phyloP scores from a whole-genome alignment of 805 yeast species.

The Candida multigemmis region DNA sequence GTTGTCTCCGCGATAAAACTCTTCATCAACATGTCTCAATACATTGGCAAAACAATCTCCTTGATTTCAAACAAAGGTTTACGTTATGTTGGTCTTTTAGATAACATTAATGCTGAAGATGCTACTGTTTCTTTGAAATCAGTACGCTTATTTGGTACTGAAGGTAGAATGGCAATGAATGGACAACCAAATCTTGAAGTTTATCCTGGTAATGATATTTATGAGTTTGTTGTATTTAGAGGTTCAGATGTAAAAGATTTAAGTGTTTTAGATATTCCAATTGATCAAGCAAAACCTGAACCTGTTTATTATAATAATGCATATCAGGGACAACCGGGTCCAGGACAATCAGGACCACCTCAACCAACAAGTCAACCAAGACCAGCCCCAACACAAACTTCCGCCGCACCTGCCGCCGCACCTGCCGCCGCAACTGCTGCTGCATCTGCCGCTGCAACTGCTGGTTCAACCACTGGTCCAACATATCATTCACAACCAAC shows the following conservation, averaged over 20 bases:
- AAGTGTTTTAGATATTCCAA: constrained; percentile 66
- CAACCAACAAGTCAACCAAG: too few species aligned
- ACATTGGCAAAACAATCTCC: constrained; percentile 83
- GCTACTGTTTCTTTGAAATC: constrained; percentile 78
- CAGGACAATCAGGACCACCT: constrained; percentile 4
- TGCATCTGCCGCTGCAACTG: constrained; percentile 9
- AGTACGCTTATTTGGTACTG: constrained; percentile 85
- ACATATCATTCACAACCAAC: too few species aligned
- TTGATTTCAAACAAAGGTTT: constrained; percentile 71
- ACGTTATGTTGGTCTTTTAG: constrained; percentile 84
- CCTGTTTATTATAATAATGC: constrained; percentile 8
- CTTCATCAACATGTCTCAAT: constrained; percentile 90
- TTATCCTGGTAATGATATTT: constrained; percentile 57
- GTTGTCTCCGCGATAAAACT: too few species aligned
- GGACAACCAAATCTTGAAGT: constrained; percentile 65
- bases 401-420: constrained; percentile 11
- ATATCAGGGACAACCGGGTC: constrained; percentile 4
- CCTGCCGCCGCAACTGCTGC: constrained; percentile 10
- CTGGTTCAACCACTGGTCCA: constrained; percentile 33
- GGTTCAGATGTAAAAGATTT: constrained; percentile 91
- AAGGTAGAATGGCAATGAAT: constrained; percentile 58
- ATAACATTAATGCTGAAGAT: constrained; percentile 79
- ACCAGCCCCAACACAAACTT: constrained; percentile 9
- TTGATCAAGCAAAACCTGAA: constrained; percentile 55
- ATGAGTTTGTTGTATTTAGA: constrained; percentile 72